Percentiles rank a stretch among this genome's conserved stretches.
phyloP scores from a whole-genome alignment of 192 early-diverging fungal genomes.

The Bifiguratus adelaidae region DNA sequence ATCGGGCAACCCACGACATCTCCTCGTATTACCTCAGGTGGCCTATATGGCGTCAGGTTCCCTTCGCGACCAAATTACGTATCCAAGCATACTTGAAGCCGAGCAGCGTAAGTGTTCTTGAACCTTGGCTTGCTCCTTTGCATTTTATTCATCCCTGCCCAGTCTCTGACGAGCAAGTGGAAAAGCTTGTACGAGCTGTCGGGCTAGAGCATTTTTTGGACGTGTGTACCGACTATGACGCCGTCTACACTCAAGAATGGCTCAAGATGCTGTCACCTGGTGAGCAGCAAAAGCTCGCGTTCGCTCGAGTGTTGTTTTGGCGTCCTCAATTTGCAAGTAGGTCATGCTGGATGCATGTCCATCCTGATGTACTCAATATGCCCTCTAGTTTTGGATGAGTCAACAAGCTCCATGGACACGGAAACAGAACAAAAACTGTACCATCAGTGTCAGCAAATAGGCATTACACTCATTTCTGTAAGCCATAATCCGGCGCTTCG shows the following conservation, averaged over 20 bases:
- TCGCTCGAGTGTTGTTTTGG: slow-evolving; percentile 58
- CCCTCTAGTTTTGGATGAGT: slow-evolving; percentile 48
- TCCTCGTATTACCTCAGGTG: slow-evolving; percentile 62
- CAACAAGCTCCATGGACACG: slow-evolving; percentile 55
- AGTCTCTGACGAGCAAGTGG: slow-evolving; percentile 33
- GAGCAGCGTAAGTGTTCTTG: not conserved
- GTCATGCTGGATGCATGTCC: not conserved
- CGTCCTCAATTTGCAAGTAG: slow-evolving; percentile 64
- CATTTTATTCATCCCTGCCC: not conserved
- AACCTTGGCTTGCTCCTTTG: not conserved
- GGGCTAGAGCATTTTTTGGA: slow-evolving; percentile 26
- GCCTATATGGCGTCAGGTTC: slow-evolving; percentile 53
- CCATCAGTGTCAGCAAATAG: slow-evolving; percentile 38
- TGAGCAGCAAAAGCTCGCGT: slow-evolving; percentile 61
- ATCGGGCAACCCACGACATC: slow-evolving; percentile 7
- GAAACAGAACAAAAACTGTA: slow-evolving; percentile 42
- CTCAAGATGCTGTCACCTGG: slow-evolving; percentile 61
- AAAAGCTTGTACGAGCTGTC: slow-evolving; percentile 16
- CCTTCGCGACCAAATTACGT: slow-evolving; percentile 53
- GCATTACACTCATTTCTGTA: slow-evolving; percentile 85
- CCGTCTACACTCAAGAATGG: slow-evolving; percentile 41
- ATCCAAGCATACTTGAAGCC: slow-evolving; percentile 27
- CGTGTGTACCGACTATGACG: slow-evolving; percentile 27
- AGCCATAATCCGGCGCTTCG: slow-evolving; percentile 58
- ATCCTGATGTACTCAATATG: not conserved